Base-by-base conservation (phyloP, 2,329 filamentous ascomycete genomes). In the Diplodia intermedia region DNA sequence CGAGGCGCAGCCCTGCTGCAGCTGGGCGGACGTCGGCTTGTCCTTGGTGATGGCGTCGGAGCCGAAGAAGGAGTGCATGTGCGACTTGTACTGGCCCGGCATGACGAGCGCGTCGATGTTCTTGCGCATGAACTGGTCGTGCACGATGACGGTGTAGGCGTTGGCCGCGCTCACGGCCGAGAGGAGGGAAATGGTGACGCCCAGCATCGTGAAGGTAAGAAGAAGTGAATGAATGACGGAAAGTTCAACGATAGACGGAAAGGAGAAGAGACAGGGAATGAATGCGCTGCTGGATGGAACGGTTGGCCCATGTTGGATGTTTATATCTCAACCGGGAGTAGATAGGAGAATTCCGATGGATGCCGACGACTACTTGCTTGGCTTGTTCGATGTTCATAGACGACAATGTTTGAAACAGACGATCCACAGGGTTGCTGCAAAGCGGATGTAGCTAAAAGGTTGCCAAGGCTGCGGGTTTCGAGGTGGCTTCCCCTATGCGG, bases 61-160 rank as follows among this genome's bases (percentile, higher is more conserved):
- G 65, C 81, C 81, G 69, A 80, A 82, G 74, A 83, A 82, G 6
- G 80, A 80, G 72, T 83, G 81, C 66, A 83, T 72, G 71, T 83
- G 81, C 4, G 77, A 79, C 60, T 77, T 78, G 71, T 80, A 81
- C 38, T 75, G 66, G 4, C 80, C 80, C 0, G 81, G 81, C 56
- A 78, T 75, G 50, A 82, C 79, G 47, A 82, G 79, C 1, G 81
- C 79, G 65, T 83, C 81, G 68, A 83, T 79, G 73, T 82, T 82
- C 71, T 82, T 83, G 66, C 74, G 70, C 79, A 82, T 82, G 71
- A 81, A 82, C n/a, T 54, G 49, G n/a, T 69, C 60, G 29, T 70
- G 69, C 43, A 47, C 56, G 26, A 70, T 66, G 26, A 68, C 69
- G n/a, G 69, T 70, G 65, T 69, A 68, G 26, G 69, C 68, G 40